Percentiles rank a stretch among this genome's conserved stretches.
These are phyloP conservation scores for Phytophthora chlamydospora DNA, from an alignment of 352 stramenopile species.

Conservation along the genomic window DNA sequence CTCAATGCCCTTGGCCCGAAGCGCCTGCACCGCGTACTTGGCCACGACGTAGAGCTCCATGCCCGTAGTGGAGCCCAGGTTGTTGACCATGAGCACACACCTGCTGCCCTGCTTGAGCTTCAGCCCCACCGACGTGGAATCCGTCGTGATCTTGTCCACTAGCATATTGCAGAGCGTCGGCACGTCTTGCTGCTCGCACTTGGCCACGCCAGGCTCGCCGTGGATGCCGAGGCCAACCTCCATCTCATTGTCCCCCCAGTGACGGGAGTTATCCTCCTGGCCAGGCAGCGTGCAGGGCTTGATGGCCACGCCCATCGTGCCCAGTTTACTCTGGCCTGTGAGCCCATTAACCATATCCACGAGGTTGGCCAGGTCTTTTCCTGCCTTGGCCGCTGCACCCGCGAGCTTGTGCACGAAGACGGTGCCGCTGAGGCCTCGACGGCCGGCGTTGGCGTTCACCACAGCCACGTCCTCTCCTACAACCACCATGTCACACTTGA, in stretches of 20 bases:
- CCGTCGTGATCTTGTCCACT: conserved; percentile 55
- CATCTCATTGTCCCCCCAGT: conserved; percentile 71
- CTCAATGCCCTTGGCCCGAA: conserved; percentile 64
- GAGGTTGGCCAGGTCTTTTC: conserved; percentile 77
- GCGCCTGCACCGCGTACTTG: conserved; percentile 72
- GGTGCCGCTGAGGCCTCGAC: conserved; percentile 96
- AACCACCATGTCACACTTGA: conserved; percentile 94
- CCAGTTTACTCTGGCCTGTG: conserved; percentile 69
- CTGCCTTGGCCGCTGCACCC: conserved; percentile 87
- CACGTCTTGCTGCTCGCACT: conserved; percentile 61
- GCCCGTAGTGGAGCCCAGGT: conserved; percentile 93
- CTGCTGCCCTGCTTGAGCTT: conserved; percentile 43
- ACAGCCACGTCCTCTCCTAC: conserved; percentile 94
- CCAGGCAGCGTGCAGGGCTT: conserved; percentile 95
- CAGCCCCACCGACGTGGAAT: conserved; percentile 46
- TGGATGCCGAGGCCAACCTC: conserved; percentile 97
- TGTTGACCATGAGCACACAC: conserved; percentile 95
- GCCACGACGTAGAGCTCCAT: conserved; percentile 97
- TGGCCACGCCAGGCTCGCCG: conserved; percentile 88
- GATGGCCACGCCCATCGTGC: conserved; percentile 95
- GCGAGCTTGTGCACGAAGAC: conserved; percentile 98
- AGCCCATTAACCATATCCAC: conserved; percentile 72
- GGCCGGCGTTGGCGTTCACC: conserved; percentile 95
- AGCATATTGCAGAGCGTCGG: conserved; percentile 55
- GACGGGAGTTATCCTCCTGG: conserved; percentile 63